phyloP scores from a whole-genome alignment of 2,329 filamentous ascomycete genomes.

The Sporothrix sp. region DNA sequence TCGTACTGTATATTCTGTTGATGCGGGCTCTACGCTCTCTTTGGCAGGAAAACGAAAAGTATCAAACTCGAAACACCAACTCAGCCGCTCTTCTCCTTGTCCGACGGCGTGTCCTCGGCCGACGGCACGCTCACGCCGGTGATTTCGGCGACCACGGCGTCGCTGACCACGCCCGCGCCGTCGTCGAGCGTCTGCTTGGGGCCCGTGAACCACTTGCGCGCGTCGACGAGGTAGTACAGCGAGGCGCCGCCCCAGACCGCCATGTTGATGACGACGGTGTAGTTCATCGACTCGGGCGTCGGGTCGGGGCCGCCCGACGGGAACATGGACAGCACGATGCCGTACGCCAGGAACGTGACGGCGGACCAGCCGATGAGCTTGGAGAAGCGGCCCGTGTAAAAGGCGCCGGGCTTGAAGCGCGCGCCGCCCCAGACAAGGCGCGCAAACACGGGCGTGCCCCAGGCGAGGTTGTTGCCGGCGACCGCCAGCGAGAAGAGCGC shows the following conservation, averaged over 20 bases:
- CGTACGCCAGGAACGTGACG: slow-evolving; percentile 45
- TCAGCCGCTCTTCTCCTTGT: slow-evolving; percentile 10
- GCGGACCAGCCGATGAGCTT: slow-evolving; percentile 43
- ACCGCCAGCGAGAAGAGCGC: slow-evolving; percentile 51
- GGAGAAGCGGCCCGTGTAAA: slow-evolving; percentile 47
- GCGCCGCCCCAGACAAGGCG: slow-evolving; percentile 47
- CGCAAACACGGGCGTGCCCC: slow-evolving; percentile 48
- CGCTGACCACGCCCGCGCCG: background rate
- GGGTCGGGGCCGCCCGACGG: slow-evolving; percentile 45
- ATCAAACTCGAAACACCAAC: background rate
- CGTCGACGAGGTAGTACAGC: slow-evolving; percentile 46
- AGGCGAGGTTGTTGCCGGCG: slow-evolving; percentile 52
- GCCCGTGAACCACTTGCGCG: slow-evolving; percentile 50
- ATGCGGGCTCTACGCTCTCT: too few species aligned
- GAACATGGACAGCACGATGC: slow-evolving; percentile 49
- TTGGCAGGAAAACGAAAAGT: too few species aligned
- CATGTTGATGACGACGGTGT: slow-evolving; percentile 51
- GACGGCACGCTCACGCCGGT: background rate
- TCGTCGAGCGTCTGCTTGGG: slow-evolving; percentile 45
- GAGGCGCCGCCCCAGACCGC: slow-evolving; percentile 48
- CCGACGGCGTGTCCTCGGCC: background rate
- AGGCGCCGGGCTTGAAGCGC: slow-evolving; percentile 48
- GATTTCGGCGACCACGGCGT: background rate
- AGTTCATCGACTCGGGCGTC: slow-evolving; percentile 45
- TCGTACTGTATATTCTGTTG: too few species aligned